phyloP scores from a whole-genome alignment of 2,329 filamentous ascomycete genomes.

The Colletotrichum siamense region DNA sequence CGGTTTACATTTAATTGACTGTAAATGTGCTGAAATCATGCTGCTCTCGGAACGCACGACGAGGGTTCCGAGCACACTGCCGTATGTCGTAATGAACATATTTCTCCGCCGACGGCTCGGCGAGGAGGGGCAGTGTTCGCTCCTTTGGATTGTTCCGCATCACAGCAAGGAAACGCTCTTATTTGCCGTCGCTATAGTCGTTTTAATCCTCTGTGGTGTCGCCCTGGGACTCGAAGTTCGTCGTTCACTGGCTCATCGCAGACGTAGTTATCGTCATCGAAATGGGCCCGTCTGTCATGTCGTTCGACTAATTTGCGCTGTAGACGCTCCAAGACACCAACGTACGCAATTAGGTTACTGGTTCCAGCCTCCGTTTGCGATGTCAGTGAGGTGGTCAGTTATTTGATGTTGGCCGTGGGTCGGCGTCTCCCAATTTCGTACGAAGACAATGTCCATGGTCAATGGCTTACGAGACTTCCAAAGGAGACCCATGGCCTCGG shows the following conservation, averaged over 20 bases:
- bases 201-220: background rate
- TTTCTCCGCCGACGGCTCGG: background rate
- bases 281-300: background rate
- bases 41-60: background rate
- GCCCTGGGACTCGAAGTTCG: background rate
- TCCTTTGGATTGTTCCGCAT: no score
- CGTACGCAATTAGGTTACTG: rapidly evolving
- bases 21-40: background rate
- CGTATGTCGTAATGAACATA: background rate
- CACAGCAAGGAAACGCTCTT: background rate
- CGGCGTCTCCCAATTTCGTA: background rate
- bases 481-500: background rate
- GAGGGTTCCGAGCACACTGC: background rate
- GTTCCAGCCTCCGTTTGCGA: background rate
- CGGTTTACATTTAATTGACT: background rate
- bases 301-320: background rate
- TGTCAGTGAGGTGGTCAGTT: background rate
- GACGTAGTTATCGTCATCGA: background rate
- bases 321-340: background rate
- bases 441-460: background rate
- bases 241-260: background rate
- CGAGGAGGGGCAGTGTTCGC: background rate
- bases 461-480: background rate
- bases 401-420: background rate
- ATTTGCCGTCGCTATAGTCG: no score